Conservation (phyloP, 805 yeast species). For the Schwanniomyces yamadae region DNA sequence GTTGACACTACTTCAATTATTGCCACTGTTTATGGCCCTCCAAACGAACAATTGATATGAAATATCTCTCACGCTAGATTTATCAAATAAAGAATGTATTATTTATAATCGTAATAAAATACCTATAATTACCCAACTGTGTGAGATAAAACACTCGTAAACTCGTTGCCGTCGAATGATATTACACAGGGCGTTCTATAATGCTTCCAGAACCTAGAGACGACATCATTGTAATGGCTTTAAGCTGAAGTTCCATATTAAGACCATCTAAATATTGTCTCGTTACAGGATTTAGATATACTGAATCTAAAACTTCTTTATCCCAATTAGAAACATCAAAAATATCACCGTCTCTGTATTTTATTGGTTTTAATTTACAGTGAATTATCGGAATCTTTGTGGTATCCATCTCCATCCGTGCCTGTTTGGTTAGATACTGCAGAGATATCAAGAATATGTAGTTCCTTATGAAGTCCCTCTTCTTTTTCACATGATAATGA, state of each 20-base stretch:
- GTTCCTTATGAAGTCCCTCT: constrained; percentile 18
- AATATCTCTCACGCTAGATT: no score
- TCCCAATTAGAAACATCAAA: constrained; percentile 38
- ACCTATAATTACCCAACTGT: no score
- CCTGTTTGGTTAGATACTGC: constrained; percentile 47
- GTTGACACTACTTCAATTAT: neutral
- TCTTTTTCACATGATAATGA: constrained; percentile 29
- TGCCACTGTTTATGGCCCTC: no score
- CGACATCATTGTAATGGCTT: constrained; percentile 6
- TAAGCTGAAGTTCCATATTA: constrained; percentile 25
- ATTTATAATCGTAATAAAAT: no score
- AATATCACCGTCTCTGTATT: constrained; percentile 16
- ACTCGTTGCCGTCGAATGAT: no score
- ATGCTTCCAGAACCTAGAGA: no score
- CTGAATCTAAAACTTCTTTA: constrained; percentile 27
- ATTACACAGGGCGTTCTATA: no score
- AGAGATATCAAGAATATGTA: constrained; percentile 48
- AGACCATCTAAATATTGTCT: constrained; percentile 23
- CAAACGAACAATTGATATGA: no score
- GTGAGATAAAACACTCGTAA: neutral
- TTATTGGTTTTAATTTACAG: constrained; percentile 37
- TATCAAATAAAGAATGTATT: no score
- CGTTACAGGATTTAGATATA: constrained; percentile 22
- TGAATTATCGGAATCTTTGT: constrained; percentile 47
- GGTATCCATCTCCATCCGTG: constrained; percentile 43